phyloP scores from a whole-genome alignment of 352 stramenopile genomes.

The Pythium pyrilobum region DNA sequence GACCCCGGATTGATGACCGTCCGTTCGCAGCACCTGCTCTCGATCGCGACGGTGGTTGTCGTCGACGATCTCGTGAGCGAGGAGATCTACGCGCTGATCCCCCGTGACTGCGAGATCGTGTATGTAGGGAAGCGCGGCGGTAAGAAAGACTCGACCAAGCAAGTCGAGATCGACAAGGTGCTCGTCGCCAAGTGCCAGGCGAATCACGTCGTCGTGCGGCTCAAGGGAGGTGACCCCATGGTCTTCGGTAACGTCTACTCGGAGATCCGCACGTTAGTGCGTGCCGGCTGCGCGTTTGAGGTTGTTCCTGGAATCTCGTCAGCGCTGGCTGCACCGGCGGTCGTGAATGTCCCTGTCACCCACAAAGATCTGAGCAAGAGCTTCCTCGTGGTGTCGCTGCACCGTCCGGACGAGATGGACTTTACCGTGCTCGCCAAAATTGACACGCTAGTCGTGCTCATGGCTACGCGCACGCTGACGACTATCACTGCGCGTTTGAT shows the following conservation, averaged over 20 bases:
- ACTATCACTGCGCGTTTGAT: slow-evolving; percentile 41
- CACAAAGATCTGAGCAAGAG: slow-evolving; percentile 62
- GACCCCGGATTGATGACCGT: slow-evolving; percentile 55
- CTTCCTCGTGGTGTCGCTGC: slow-evolving; percentile 60
- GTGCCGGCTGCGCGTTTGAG: slow-evolving; percentile 45
- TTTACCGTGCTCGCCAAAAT: slow-evolving; percentile 39
- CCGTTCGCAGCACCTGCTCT: slow-evolving; percentile 38
- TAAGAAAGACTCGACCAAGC: slow-evolving; percentile 59
- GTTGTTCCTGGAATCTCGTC: slow-evolving; percentile 69
- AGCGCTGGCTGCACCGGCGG: slow-evolving; percentile 47
- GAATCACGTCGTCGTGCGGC: slow-evolving; percentile 52
- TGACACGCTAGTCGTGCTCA: slow-evolving; percentile 54
- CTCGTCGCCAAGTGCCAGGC: slow-evolving; percentile 44
- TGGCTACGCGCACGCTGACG: slow-evolving; percentile 49
- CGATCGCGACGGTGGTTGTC: slow-evolving; percentile 48
- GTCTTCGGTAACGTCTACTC: slow-evolving; percentile 71
- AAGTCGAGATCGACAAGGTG: slow-evolving; percentile 60
- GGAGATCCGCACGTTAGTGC: slow-evolving; percentile 51
- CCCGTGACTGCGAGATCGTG: slow-evolving; percentile 49
- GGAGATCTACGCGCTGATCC: slow-evolving; percentile 49
- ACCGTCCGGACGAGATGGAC: slow-evolving; percentile 69
- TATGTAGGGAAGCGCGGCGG: slow-evolving; percentile 68
- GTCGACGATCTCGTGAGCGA: slow-evolving; percentile 59
- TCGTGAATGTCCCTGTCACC: slow-evolving; percentile 59
- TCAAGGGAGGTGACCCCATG: slow-evolving; percentile 72